Conservation (phyloP, 1,284 basidiomycete species). For the Exobasidium rhododendri region DNA sequence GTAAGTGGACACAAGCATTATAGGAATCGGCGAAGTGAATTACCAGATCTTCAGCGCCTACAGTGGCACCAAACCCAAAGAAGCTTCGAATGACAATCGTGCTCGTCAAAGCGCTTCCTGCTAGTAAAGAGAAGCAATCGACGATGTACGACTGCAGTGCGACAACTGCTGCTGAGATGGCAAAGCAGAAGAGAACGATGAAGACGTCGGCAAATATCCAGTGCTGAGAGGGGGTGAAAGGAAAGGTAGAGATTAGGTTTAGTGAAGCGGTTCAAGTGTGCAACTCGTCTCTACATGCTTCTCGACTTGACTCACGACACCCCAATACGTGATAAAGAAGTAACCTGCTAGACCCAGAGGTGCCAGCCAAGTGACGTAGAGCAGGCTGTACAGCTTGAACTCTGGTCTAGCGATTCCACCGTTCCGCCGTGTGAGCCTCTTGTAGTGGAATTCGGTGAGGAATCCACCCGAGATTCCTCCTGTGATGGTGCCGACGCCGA, state of each 20-base stretch:
- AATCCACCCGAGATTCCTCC: constrained; percentile 7
- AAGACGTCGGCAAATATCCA: constrained; percentile 11
- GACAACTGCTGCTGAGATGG: constrained; percentile 2
- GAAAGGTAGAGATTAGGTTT: too few relatives aligned
- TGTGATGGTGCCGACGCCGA: constrained; percentile 6
- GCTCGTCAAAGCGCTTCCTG: constrained; percentile 7
- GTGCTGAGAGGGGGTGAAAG: background rate
- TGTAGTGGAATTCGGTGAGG: constrained; percentile 1
- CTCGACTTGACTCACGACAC: constrained; percentile 2
- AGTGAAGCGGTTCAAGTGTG: too few relatives aligned
- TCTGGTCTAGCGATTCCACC: constrained; percentile 9
- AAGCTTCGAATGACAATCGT: constrained; percentile 3
- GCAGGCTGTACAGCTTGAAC: constrained; percentile 2
- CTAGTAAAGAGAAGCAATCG: constrained; percentile 13
- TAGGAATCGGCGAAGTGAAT: too few relatives aligned
- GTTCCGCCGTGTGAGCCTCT: background rate
- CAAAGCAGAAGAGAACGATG: constrained; percentile 7
- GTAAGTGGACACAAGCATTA: too few relatives aligned
- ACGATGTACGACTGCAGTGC: constrained; percentile 12
- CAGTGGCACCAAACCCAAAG: constrained; percentile 4
- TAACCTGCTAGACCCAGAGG: constrained; percentile 5
- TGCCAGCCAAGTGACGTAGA: constrained; percentile 5
- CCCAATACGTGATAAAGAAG: background rate
- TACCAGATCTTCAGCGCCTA: constrained; percentile 8
- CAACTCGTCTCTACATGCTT: too few relatives aligned